A percentile compares a stretch with the other conserved stretches of the same genome.
These are phyloP conservation scores for Phaeosphaeria sp. DNA, from an alignment of 2,329 filamentous ascomycete species.

Conservation along the genomic window DNA sequence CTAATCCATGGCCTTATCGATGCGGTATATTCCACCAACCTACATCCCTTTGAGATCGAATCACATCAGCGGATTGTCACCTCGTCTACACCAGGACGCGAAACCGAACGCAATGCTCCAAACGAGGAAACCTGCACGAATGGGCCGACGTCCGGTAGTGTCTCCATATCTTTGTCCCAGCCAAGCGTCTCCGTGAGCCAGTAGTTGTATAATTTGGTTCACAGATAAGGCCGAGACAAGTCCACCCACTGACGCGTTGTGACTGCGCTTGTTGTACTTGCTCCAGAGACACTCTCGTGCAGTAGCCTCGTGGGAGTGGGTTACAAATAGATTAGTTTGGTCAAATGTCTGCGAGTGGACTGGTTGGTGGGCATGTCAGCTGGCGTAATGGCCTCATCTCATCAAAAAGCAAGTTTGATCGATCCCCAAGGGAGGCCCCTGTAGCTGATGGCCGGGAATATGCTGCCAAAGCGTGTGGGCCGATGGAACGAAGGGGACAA, in stretches of 20 bases:
- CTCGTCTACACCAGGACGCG: not conserved
- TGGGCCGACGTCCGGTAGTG: not conserved
- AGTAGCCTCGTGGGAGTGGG: conserved; percentile 9
- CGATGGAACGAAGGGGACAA: conserved; percentile 3
- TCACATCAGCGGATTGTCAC: not conserved
- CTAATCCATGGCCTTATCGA: not conserved
- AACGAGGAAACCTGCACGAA: not conserved
- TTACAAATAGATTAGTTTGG: conserved; percentile 7
- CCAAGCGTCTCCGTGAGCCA: not conserved
- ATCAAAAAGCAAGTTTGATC: conserved; percentile 11
- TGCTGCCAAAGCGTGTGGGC: conserved; percentile 1
- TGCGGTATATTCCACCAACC: not conserved
- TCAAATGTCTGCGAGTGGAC: not conserved
- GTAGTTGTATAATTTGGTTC: not conserved
- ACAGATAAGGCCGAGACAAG: conserved; percentile 2
- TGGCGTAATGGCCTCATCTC: conserved; percentile 3
- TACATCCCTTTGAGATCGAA: not conserved
- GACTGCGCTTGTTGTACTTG: not conserved
- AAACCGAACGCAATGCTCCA: not conserved
- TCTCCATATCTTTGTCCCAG: not conserved
- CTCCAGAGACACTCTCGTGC: not conserved
- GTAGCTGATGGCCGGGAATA: conserved; percentile 5
- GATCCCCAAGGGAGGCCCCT: conserved; percentile 2
- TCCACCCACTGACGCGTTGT: conserved; percentile 3
- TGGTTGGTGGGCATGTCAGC: conserved; percentile 1